These are phyloP conservation scores for Biscogniauxia marginata DNA, from an alignment of 2,329 filamentous ascomycete genomes.

Conservation along the genomic window DNA sequence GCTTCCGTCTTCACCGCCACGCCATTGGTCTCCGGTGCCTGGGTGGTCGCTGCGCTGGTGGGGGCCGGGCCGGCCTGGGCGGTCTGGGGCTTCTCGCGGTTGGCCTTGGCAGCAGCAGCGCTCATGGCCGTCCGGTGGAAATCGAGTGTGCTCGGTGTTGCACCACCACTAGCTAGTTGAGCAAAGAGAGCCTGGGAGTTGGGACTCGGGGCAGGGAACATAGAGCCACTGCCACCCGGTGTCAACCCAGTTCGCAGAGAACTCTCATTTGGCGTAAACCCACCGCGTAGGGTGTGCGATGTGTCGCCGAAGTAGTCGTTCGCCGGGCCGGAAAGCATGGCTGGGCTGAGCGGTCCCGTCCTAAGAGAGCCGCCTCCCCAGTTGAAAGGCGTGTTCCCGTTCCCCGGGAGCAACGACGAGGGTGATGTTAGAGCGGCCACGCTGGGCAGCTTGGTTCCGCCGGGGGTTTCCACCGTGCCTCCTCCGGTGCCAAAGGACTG, in stretches of 20 bases:
- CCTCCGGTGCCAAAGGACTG: conserved; percentile 75
- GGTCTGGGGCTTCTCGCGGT: conserved; percentile 41
- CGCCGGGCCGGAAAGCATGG: conserved; percentile 86
- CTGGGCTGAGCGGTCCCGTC: conserved; percentile 90
- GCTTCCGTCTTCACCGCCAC: conserved; percentile 45
- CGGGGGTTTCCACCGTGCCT: conserved; percentile 72
- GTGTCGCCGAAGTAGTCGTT: conserved; percentile 88
- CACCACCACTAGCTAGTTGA: conserved; percentile 74
- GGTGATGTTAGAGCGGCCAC: conserved; percentile 91
- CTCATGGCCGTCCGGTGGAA: conserved; percentile 92
- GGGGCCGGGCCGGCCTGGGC: conserved; percentile 24
- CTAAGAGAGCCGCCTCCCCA: conserved; percentile 84
- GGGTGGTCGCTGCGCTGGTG: conserved; percentile 40
- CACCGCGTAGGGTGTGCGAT: conserved; percentile 68
- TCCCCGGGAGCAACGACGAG: conserved; percentile 73
- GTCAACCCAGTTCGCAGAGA: conserved; percentile 88
- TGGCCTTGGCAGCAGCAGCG: conserved; percentile 65
- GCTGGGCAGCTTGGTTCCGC: conserved; percentile 78
- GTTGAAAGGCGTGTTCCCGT: conserved; percentile 69
- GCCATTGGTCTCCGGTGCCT: conserved; percentile 54
- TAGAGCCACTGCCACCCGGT: conserved; percentile 90
- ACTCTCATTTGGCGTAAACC: conserved; percentile 96
- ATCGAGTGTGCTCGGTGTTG: conserved; percentile 87
- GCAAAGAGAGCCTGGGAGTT: conserved; percentile 82
- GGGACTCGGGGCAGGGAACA: conserved; percentile 91